A percentile compares a stretch with the other conserved stretches of the same genome.
Conservation (phyloP, 2,329 filamentous ascomycete genomes). For the Capronia coronata region DNA sequence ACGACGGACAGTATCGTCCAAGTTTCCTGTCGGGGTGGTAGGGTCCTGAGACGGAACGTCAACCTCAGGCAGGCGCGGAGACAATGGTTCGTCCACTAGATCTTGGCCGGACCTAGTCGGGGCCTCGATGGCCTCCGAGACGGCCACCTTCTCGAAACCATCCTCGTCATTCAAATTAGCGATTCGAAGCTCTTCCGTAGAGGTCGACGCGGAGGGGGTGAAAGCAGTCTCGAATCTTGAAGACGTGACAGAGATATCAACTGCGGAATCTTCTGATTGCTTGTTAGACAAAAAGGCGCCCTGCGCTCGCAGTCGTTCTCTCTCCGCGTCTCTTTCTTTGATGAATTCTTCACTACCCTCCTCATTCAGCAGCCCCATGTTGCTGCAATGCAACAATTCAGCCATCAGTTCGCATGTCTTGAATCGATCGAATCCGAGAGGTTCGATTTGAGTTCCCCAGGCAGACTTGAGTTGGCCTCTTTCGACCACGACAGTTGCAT, state of each 20-base stretch:
- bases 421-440: conserved; percentile 92
- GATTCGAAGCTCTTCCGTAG: conserved; percentile 63
- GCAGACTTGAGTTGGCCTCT: conserved; percentile 74
- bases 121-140: conserved; percentile 65
- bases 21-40: conserved; percentile 44
- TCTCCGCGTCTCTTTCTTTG: conserved; percentile 68
- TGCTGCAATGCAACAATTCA: conserved; percentile 92
- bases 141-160: conserved; percentile 83
- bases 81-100: conserved; percentile 71
- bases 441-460: conserved; percentile 85
- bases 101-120: conserved; percentile 53
- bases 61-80: conserved; percentile 38
- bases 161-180: conserved; percentile 82
- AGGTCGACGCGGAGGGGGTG: conserved; percentile 40
- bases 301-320: conserved; percentile 69
- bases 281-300: conserved; percentile 56
- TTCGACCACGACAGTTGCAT: conserved; percentile 55
- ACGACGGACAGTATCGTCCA: conserved; percentile 49
- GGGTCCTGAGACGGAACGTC: conserved; percentile 10
- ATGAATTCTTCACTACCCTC: conserved; percentile 83
- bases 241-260: conserved; percentile 51
- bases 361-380: conserved; percentile 95
- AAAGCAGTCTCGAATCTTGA: conserved; percentile 36
- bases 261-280: conserved; percentile 43
- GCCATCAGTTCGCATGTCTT: conserved; percentile 99